phyloP scores from a whole-genome alignment of 768 basidiomycete species.

The Tubosaeta sp. region DNA sequence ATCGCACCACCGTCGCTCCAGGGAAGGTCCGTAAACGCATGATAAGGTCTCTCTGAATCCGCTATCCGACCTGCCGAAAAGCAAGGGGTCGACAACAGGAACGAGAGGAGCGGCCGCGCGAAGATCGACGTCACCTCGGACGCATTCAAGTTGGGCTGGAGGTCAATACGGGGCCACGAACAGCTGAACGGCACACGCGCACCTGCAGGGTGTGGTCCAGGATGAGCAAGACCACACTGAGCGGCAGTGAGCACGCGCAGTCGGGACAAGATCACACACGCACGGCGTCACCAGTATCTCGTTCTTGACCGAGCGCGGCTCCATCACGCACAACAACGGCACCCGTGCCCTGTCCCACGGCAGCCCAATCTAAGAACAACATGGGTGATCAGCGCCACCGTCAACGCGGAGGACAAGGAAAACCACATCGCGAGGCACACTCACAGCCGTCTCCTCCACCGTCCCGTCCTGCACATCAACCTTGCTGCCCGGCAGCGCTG shows the following conservation, averaged over 20 bases:
- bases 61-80: slow-evolving; percentile 52
- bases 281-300: slow-evolving; percentile 81
- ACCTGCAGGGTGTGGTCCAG: slow-evolving; percentile 74
- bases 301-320: slow-evolving; percentile 73
- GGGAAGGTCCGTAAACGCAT: slow-evolving; percentile 55
- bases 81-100: slow-evolving; percentile 59
- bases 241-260: background rate
- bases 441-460: slow-evolving; percentile 77
- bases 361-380: slow-evolving; percentile 73
- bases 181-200: background rate
- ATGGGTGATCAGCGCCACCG: background rate
- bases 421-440: slow-evolving; percentile 59
- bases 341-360: slow-evolving; percentile 65
- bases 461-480: slow-evolving; percentile 63
- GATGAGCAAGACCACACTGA: slow-evolving; percentile 80
- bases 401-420: slow-evolving; percentile 1
- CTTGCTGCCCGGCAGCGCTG: slow-evolving; percentile 83
- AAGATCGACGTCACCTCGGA: slow-evolving; percentile 79
- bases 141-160: slow-evolving; percentile 72
- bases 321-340: slow-evolving; percentile 71
- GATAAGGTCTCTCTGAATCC: slow-evolving; percentile 50
- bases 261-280: slow-evolving; percentile 26
- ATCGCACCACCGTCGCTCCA: slow-evolving; percentile 36
- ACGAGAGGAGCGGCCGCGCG: slow-evolving; percentile 76
- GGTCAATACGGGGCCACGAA: background rate